These are phyloP conservation scores for Tulasnella sp. DNA, from an alignment of 768 basidiomycete species.

Conservation along the genomic window DNA sequence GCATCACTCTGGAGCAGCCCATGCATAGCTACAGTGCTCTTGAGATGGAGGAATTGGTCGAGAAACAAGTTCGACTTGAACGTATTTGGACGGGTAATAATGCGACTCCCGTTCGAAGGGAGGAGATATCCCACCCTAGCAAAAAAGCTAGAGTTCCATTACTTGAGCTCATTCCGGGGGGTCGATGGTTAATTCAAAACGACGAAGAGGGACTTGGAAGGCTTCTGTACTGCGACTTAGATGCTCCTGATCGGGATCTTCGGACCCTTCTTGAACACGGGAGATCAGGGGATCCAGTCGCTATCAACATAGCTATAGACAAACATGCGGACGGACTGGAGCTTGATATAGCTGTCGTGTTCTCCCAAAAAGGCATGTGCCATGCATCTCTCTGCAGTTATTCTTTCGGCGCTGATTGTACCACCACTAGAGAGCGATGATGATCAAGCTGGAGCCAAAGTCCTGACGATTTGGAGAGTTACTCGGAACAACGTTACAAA, in stretches of 20 bases:
- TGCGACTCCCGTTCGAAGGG: background rate
- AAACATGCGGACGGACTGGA: background rate
- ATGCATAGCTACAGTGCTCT: background rate
- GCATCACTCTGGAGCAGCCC: background rate
- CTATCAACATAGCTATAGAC: background rate
- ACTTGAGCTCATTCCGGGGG: background rate
- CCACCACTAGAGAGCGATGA: background rate
- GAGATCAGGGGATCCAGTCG: background rate
- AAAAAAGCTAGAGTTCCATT: background rate
- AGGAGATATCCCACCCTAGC: background rate
- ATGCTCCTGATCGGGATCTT: background rate
- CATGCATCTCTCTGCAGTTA: background rate
- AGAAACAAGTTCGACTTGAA: background rate
- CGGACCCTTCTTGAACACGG: background rate
- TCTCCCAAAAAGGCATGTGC: background rate
- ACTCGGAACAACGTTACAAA: background rate
- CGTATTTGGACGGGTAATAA: background rate
- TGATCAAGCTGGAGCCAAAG: background rate
- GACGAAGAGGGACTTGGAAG: background rate
- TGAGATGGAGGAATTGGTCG: background rate
- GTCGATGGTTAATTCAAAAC: background rate
- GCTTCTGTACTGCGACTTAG: background rate
- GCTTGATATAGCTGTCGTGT: background rate
- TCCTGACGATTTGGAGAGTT: background rate
- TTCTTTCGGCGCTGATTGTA: background rate